Conservation (phyloP, 2,329 filamentous ascomycete genomes). For the Arthroderma sp. region DNA sequence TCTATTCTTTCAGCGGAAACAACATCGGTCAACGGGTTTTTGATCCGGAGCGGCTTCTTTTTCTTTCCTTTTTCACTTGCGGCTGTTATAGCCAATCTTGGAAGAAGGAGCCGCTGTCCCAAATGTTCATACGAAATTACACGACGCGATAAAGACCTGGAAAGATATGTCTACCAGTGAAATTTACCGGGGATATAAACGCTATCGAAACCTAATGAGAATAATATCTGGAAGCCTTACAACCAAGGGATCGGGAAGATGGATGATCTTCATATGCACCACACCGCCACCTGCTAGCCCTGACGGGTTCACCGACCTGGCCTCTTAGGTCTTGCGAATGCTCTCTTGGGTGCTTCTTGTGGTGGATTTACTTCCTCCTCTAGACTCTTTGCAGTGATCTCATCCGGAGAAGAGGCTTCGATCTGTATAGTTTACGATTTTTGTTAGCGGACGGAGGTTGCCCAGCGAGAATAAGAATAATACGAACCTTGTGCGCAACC, state of each 20-base stretch:
- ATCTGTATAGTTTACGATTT: conserved; percentile 24
- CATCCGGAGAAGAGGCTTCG: conserved; percentile 46
- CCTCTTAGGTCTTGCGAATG: conserved; percentile 51
- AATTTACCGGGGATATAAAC: too few species aligned
- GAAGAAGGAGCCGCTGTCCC: too few species aligned
- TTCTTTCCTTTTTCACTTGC: neutral
- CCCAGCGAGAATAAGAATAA: conserved; percentile 10
- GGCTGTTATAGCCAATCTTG: neutral
- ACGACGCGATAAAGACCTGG: too few species aligned
- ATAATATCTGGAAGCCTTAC: too few species aligned
- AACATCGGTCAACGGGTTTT: conserved; percentile 11
- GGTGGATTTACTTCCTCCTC: conserved; percentile 40
- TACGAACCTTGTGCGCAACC: conserved; percentile 41
- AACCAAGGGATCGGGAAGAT: neutral
- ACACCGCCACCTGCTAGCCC: too few species aligned
- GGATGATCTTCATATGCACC: neutral
- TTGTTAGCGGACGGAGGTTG: neutral
- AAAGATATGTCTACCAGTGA: too few species aligned
- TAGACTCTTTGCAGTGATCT: conserved; percentile 41
- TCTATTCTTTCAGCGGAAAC: conserved; percentile 65
- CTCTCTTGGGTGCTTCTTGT: conserved; percentile 36
- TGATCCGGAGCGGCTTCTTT: neutral
- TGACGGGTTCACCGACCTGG: conserved; percentile 35
- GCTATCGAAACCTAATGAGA: too few species aligned
- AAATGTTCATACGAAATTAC: too few species aligned